A percentile compares a stretch with the other conserved stretches of the same genome.
These are phyloP conservation scores for Artemisia tridentata DNA, from an alignment of 129 eudicot species.

Conservation along the genomic window DNA sequence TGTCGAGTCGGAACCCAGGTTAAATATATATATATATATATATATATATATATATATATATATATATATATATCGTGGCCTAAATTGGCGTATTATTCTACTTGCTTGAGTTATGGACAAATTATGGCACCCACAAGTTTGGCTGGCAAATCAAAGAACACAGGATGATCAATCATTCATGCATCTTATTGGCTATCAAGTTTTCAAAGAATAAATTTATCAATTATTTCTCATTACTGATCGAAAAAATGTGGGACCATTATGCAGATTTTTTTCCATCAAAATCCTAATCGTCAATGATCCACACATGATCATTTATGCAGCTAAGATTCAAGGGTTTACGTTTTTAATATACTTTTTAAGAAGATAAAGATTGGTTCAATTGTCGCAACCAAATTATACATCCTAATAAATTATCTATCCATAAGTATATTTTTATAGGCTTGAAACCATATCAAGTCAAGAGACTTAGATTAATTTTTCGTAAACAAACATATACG, in stretches of 20 bases:
- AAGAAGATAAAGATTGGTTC: too few relatives aligned
- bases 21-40: too few relatives aligned
- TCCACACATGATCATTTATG: slow-evolving; percentile 28
- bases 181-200: slow-evolving; percentile 20
- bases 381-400: too few relatives aligned
- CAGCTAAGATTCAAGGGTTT: slow-evolving; percentile 7
- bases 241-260: slow-evolving; percentile 12
- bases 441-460: too few relatives aligned
- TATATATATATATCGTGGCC: too few relatives aligned
- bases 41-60: too few relatives aligned
- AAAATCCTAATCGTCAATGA: background rate
- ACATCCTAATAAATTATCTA: too few relatives aligned
- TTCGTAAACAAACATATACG: too few relatives aligned
- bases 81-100: slow-evolving; percentile 31
- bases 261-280: slow-evolving; percentile 14
- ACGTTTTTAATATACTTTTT: too few relatives aligned
- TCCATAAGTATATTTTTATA: too few relatives aligned
- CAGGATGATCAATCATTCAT: slow-evolving; percentile 23
- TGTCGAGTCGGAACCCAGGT: too few relatives aligned
- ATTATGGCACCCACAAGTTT: slow-evolving; percentile 30
- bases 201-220: slow-evolving; percentile 30
- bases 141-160: slow-evolving; percentile 28
- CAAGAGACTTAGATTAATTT: too few relatives aligned
- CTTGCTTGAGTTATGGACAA: slow-evolving; percentile 36
- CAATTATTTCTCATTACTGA: slow-evolving; percentile 29